These are phyloP conservation scores for Lobosporangium transversale DNA, from an alignment of 192 early-diverging fungal species.

Conservation along the genomic window DNA sequence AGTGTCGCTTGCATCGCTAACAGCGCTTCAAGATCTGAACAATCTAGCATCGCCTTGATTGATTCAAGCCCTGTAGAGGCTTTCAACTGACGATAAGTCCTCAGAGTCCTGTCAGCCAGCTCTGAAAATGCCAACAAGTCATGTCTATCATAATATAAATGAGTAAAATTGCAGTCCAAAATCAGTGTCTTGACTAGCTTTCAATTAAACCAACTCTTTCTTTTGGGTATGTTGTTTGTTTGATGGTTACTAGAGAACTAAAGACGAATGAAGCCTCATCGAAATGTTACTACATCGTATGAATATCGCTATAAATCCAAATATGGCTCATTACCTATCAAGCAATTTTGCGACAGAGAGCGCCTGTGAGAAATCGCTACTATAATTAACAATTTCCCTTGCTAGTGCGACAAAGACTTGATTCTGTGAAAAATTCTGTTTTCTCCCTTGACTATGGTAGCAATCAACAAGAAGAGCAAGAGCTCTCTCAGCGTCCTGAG, in stretches of 20 bases:
- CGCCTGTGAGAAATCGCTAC: constrained; percentile 42
- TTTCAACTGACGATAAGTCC: constrained; percentile 37
- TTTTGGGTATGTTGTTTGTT: no score
- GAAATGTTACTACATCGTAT: no score
- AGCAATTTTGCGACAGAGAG: constrained; percentile 36
- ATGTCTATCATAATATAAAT: constrained; percentile 14
- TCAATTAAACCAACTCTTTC: no score
- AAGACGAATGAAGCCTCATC: no score
- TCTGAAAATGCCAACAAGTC: constrained; percentile 18
- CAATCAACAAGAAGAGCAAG: constrained; percentile 35
- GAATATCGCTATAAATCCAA: no score
- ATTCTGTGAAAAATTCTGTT: constrained; percentile 12
- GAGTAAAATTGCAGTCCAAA: no score
- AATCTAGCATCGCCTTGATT: constrained; percentile 11
- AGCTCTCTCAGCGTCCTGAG: constrained; percentile 35
- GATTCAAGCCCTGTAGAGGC: constrained; percentile 8
- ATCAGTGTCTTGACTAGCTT: no score
- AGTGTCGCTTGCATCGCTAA: constrained; percentile 29
- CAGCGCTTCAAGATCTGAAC: constrained; percentile 26
- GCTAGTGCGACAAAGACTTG: constrained; percentile 22
- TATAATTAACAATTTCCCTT: constrained; percentile 37
- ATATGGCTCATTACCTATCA: constrained; percentile 37
- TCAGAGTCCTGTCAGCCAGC: constrained; percentile 26
- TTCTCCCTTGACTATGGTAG: constrained; percentile 18
- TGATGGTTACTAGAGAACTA: no score